These are phyloP conservation scores for Schizonepeta tenuifolia DNA, from an alignment of 257 asterid species.

Conservation along the genomic window DNA sequence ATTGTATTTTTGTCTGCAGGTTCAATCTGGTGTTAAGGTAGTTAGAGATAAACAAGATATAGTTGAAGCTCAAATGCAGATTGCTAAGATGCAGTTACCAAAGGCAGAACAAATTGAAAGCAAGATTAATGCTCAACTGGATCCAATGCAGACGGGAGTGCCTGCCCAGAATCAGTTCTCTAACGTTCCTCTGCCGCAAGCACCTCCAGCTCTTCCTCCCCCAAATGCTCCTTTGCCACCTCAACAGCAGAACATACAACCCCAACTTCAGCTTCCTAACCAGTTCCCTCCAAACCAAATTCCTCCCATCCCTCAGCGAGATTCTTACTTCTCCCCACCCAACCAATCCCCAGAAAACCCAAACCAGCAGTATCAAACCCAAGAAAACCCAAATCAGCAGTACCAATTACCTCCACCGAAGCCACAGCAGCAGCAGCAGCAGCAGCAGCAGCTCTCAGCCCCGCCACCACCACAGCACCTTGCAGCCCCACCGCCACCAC, in stretches of 20 bases:
- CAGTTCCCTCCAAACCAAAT: constrained; percentile 58
- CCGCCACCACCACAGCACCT: constrained; percentile 18
- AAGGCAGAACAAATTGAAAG: constrained; percentile 59
- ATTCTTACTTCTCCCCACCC: constrained; percentile 63
- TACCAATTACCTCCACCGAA: constrained; percentile 41
- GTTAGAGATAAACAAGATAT: constrained; percentile 85
- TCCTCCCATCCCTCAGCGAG: constrained; percentile 59
- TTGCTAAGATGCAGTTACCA: constrained; percentile 64
- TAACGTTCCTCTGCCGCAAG: constrained; percentile 43
- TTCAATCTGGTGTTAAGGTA: constrained; percentile 65
- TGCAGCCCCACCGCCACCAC: constrained; percentile 47
- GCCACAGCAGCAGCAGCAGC: constrained; percentile 33
- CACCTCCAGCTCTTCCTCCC: constrained; percentile 50
- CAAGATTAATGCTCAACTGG: constrained; percentile 47
- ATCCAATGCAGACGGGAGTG: constrained; percentile 48
- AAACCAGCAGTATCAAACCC: constrained; percentile 61
- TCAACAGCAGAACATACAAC: constrained; percentile 56
- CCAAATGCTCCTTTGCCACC: constrained; percentile 60
- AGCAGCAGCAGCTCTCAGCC: constrained; percentile 17
- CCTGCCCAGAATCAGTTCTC: constrained; percentile 65
- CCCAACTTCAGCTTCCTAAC: constrained; percentile 61
- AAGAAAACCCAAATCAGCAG: constrained; percentile 58
- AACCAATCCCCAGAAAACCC: constrained; percentile 59
- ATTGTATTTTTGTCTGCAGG: constrained; percentile 53
- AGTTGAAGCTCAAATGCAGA: constrained; percentile 67